phyloP scores from a whole-genome alignment of 2,329 filamentous ascomycete species.

The Epichloe uncinata region DNA sequence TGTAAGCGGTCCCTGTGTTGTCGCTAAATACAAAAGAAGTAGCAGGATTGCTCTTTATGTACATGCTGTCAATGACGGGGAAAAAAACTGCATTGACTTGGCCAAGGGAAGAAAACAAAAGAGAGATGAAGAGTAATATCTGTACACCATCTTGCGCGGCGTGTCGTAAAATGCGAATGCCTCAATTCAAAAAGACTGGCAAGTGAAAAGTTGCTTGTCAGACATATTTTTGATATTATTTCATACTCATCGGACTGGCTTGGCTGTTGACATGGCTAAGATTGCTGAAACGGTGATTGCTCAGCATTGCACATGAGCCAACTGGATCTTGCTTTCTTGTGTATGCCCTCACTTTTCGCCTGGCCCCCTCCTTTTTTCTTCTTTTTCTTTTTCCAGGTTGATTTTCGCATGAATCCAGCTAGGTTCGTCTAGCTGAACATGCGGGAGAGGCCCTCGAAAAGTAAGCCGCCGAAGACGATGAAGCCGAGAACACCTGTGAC shows the following conservation, averaged over 20 bases:
- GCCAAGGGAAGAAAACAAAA: background rate
- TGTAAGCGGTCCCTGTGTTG: background rate
- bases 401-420: background rate
- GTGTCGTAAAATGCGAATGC: too few relatives aligned
- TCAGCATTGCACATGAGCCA: too few relatives aligned
- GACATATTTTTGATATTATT: too few relatives aligned
- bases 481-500: conserved; percentile 41
- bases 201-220: too few relatives aligned
- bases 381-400: background rate
- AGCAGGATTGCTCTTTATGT: background rate
- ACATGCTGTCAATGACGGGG: background rate
- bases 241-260: too few relatives aligned
- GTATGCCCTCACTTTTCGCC: too few relatives aligned
- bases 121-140: background rate
- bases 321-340: too few relatives aligned
- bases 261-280: too few relatives aligned
- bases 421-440: conserved; percentile 27
- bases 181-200: too few relatives aligned
- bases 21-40: background rate
- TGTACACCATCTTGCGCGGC: too few relatives aligned
- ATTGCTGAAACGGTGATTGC: too few relatives aligned
- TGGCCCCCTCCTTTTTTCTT: background rate
- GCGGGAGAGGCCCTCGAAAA: conserved; percentile 44
- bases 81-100: background rate
- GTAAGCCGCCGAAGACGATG: conserved; percentile 45